Conservation (phyloP, 208 protist genomes). For the Leishmania major region DNA sequence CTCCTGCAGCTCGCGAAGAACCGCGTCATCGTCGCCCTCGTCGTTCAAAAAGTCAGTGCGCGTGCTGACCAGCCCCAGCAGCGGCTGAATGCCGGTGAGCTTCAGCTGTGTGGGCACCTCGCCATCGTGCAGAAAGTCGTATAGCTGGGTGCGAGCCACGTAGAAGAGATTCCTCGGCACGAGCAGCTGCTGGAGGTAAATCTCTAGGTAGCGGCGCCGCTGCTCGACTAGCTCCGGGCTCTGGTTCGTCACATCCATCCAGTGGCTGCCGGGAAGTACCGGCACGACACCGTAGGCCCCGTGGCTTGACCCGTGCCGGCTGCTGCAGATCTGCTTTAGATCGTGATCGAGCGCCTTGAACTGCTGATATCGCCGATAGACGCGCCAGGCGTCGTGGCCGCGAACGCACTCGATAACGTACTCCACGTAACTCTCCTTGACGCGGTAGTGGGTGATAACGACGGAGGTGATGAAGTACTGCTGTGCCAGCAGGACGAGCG, state of each 20-base stretch:
- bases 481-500: conserved; percentile 24
- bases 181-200: conserved; percentile 86
- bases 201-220: conserved; percentile 75
- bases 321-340: conserved; percentile 58
- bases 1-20: conserved; percentile 6
- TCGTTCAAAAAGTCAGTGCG: conserved; percentile 9
- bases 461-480: conserved; percentile 48
- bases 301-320: conserved; percentile 39
- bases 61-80: conserved; percentile 37
- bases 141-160: conserved; percentile 61
- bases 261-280: conserved; percentile 77
- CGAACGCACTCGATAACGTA: conserved; percentile 72
- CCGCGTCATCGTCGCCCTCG: conserved; percentile 28
- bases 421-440: conserved; percentile 71
- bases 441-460: conserved; percentile 64
- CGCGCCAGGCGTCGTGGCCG: conserved; percentile 52
- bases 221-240: conserved; percentile 78
- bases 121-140: conserved; percentile 83
- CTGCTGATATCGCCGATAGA: conserved; percentile 85
- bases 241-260: conserved; percentile 90
- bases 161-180: conserved; percentile 83
- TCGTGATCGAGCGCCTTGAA: conserved; percentile 76
- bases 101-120: conserved; percentile 57
- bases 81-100: conserved; percentile 32
- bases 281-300: conserved; percentile 80